Percentiles rank a stretch among this genome's conserved stretches.
Evolutionary conservation across 106 monocot species (phyloP).

Genomic region (Narthecium ossifragum): DNA sequence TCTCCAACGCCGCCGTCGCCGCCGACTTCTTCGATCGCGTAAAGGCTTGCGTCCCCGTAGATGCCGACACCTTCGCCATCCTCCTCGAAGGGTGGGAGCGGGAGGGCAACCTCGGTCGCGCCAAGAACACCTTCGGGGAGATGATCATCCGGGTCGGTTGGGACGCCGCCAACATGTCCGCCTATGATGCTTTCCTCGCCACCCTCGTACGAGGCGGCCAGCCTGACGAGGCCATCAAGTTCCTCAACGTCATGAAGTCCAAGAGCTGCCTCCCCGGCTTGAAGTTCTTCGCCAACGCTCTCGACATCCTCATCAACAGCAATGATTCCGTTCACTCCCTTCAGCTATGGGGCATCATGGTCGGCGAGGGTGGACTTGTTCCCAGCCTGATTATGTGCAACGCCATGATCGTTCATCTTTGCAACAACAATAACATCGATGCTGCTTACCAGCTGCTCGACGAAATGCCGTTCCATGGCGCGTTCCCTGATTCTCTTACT

Average conservation of each 20-base stretch:
- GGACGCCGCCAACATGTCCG: slow-evolving; percentile 38
- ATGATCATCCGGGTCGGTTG: slow-evolving; percentile 71
- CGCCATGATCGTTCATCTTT: slow-evolving; percentile 39
- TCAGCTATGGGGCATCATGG: slow-evolving; percentile 62
- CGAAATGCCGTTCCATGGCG: slow-evolving; percentile 72
- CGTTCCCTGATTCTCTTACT: slow-evolving; percentile 49
- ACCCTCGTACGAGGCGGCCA: slow-evolving; percentile 44
- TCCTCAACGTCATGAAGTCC: slow-evolving; percentile 61
- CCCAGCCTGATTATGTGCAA: slow-evolving; percentile 55
- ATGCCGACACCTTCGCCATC: slow-evolving; percentile 65
- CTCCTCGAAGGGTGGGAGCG: slow-evolving; percentile 74
- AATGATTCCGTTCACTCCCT: slow-evolving; percentile 29
- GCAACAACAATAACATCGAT: slow-evolving; percentile 19
- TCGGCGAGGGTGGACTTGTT: slow-evolving; percentile 30
- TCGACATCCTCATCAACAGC: slow-evolving; percentile 39
- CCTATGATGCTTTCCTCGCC: slow-evolving; percentile 59
- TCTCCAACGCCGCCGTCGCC: slow-evolving; percentile 25
- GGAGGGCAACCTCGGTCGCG: slow-evolving; percentile 36
- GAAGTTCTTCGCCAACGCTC: slow-evolving; percentile 53
- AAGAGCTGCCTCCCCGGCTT: slow-evolving; percentile 64
- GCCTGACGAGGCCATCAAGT: slow-evolving; percentile 50
- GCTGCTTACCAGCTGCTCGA: slow-evolving; percentile 45
- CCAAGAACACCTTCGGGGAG: slow-evolving; percentile 71
- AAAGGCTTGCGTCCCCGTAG: slow-evolving; percentile 40
- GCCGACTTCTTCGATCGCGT: slow-evolving; percentile 46